Conservation (phyloP, 176 grass and related monocot species). For the Oryza meridionalis region DNA sequence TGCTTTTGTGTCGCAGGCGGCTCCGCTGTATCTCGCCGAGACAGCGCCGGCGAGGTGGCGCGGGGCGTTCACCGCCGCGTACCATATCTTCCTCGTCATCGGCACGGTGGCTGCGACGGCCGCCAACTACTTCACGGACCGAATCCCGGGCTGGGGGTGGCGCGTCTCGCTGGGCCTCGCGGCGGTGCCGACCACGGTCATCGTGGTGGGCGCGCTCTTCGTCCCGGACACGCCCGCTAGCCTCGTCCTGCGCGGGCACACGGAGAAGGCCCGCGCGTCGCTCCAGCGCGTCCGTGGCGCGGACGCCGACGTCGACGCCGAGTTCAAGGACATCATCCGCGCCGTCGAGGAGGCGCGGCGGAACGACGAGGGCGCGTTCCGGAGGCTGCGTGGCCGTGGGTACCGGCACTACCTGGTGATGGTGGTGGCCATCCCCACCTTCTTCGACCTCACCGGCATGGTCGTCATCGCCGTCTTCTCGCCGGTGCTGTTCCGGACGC, state of each 20-base stretch:
- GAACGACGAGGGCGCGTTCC: conserved; percentile 59
- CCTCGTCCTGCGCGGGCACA: conserved; percentile 53
- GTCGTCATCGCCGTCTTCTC: conserved; percentile 54
- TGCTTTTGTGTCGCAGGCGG: conserved; percentile 28
- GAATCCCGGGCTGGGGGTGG: conserved; percentile 61
- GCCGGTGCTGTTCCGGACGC: conserved; percentile 63
- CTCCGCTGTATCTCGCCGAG: conserved; percentile 75
- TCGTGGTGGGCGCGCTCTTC: conserved; percentile 54
- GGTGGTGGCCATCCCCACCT: conserved; percentile 59
- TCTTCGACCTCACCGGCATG: conserved; percentile 71
- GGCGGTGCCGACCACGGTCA: conserved; percentile 44
- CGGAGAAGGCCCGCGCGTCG: conserved; percentile 45
- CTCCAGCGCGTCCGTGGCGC: conserved; percentile 53
- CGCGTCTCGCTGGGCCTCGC: conserved; percentile 69
- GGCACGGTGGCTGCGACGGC: conserved; percentile 59
- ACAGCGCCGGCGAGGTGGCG: conserved; percentile 71
- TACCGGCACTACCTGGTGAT: conserved; percentile 62
- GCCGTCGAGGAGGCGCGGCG: conserved; percentile 35
- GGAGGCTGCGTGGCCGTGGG: conserved; percentile 39
- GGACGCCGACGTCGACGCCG: conserved; percentile 43
- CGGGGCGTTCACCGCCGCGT: conserved; percentile 68
- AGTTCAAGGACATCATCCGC: conserved; percentile 57
- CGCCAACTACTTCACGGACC: conserved; percentile 67
- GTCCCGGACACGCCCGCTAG: conserved; percentile 64
- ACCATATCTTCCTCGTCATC: conserved; percentile 68